phyloP scores from a whole-genome alignment of 257 asterid species.

The Nemophila menziesii region DNA sequence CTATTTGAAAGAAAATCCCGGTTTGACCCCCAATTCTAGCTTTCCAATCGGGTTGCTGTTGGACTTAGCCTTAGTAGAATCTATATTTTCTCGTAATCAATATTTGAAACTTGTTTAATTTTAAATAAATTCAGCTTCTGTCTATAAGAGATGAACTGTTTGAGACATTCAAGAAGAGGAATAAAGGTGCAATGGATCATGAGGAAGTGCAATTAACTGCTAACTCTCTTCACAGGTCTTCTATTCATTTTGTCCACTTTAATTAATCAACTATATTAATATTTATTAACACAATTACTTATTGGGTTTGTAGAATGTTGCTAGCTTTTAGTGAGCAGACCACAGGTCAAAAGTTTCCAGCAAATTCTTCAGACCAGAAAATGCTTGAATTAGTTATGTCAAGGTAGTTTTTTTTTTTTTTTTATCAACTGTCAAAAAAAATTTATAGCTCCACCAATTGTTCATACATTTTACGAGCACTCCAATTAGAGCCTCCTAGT shows the following conservation, averaged over 20 bases:
- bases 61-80: no score
- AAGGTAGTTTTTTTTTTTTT: no score
- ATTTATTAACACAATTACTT: conserved; percentile 3
- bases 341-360: conserved; percentile 56
- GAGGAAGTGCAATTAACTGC: conserved; percentile 92
- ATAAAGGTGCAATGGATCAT: conserved; percentile 86
- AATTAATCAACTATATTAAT: no score
- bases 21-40: no score
- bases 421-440: no score
- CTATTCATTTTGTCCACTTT: neutral
- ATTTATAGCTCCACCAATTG: no score
- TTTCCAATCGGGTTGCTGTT: no score
- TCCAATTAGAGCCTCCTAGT: no score
- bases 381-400: conserved; percentile 94
- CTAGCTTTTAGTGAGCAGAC: conserved; percentile 90
- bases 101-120: no score
- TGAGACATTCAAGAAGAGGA: conserved; percentile 92
- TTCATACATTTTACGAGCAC: no score
- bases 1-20: no score
- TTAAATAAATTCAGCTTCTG: conserved; percentile 49
- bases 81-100: no score
- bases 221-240: conserved; percentile 79
- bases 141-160: conserved; percentile 89
- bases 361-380: conserved; percentile 73
- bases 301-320: conserved; percentile 57